These are phyloP conservation scores for Verticillium albo-atrum DNA, from an alignment of 2,329 filamentous ascomycete species.

Conservation along the genomic window DNA sequence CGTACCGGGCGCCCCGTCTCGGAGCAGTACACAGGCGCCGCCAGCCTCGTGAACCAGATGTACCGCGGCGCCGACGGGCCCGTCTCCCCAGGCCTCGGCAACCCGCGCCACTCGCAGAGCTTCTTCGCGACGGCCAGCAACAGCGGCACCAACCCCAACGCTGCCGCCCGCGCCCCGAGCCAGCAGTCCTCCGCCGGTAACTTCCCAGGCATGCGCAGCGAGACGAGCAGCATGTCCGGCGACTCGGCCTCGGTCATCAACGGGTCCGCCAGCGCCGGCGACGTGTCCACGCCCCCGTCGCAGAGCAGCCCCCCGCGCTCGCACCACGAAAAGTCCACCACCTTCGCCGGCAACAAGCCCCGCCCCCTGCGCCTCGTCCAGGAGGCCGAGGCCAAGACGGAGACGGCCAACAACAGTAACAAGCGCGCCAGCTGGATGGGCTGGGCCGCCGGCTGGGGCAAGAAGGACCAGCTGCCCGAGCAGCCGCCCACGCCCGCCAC, in stretches of 20 bases:
- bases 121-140: slow-evolving; percentile 55
- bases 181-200: slow-evolving; percentile 45
- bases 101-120: slow-evolving; percentile 56
- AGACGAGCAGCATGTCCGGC: slow-evolving; percentile 61
- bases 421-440: slow-evolving; percentile 65
- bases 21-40: slow-evolving; percentile 61
- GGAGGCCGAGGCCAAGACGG: slow-evolving; percentile 57
- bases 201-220: slow-evolving; percentile 68
- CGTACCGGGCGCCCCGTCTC: slow-evolving; percentile 52
- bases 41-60: slow-evolving; percentile 82
- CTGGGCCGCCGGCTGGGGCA: slow-evolving; percentile 44
- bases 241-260: slow-evolving; percentile 53
- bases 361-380: slow-evolving; percentile 83
- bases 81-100: slow-evolving; percentile 53
- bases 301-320: slow-evolving; percentile 48
- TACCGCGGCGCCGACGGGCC: slow-evolving; percentile 70
- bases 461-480: slow-evolving; percentile 44
- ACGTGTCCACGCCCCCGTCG: slow-evolving; percentile 38
- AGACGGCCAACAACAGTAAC: slow-evolving; percentile 51
- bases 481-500: not conserved
- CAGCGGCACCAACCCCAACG: slow-evolving; percentile 43
- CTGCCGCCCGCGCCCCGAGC: slow-evolving; percentile 33
- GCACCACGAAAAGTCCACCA: slow-evolving; percentile 51
- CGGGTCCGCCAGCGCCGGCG: slow-evolving; percentile 43
- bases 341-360: slow-evolving; percentile 66